phyloP scores from a whole-genome alignment of 2,329 filamentous ascomycete species.

The Bipolaris victoriae region DNA sequence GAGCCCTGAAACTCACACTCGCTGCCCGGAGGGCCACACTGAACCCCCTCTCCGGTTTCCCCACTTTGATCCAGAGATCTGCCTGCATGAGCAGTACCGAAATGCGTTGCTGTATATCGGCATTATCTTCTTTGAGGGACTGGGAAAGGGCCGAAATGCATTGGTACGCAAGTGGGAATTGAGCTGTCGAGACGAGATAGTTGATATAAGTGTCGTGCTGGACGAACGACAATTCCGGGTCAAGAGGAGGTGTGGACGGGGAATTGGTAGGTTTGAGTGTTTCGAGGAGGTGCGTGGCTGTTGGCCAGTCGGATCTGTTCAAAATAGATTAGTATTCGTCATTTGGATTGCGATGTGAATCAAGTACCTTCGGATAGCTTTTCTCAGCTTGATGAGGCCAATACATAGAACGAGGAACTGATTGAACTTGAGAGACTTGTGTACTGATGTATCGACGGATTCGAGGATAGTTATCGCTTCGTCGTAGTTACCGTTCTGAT shows the following conservation, averaged over 20 bases:
- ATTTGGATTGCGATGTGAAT: conserved; percentile 1
- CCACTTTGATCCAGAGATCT: conserved; percentile 69
- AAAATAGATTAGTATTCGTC: conserved; percentile 13
- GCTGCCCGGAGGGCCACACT: conserved; percentile 77
- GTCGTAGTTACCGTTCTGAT: conserved; percentile 72
- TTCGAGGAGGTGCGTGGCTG: conserved; percentile 62
- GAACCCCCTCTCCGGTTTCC: conserved; percentile 75
- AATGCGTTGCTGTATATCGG: conserved; percentile 71
- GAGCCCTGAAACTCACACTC: conserved; percentile 72
- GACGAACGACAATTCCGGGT: conserved; percentile 66
- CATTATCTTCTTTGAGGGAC: conserved; percentile 59
- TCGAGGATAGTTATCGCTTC: conserved; percentile 69
- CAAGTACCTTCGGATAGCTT: conserved; percentile 62
- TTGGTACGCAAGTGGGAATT: conserved; percentile 60
- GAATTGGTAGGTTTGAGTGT: conserved; percentile 58
- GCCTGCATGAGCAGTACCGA: conserved; percentile 76
- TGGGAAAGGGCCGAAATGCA: conserved; percentile 61
- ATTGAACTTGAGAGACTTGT: conserved; percentile 76
- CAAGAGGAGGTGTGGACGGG: conserved; percentile 51
- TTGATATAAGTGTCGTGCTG: conserved; percentile 67
- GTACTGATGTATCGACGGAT: conserved; percentile 63
- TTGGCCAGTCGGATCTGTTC: conserved; percentile 59
- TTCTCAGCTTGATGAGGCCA: conserved; percentile 68
- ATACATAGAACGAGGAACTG: conserved; percentile 74
- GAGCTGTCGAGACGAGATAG: conserved; percentile 60